A percentile compares a stretch with the other conserved stretches of the same genome.
Conservation (phyloP, 2,329 filamentous ascomycete genomes). For the Graphilbum sp. region DNA sequence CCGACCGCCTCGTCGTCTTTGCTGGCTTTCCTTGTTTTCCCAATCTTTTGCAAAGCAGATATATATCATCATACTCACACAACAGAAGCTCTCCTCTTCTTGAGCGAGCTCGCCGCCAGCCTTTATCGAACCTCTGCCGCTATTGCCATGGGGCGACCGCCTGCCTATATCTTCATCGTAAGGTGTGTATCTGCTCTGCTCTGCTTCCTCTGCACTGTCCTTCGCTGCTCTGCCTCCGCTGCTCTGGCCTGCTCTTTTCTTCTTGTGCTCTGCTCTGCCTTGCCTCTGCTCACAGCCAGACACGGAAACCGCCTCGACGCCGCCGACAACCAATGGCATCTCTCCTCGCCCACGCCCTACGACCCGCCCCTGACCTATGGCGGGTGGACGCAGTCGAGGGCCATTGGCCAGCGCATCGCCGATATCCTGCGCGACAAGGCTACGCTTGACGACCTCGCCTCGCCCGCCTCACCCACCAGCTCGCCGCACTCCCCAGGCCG, state of each 20-base stretch:
- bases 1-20: no score
- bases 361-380: conserved; percentile 90
- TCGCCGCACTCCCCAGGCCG: background rate
- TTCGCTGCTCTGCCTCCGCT: background rate
- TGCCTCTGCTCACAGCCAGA: conserved; percentile 24
- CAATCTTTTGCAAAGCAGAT: no score
- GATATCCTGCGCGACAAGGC: conserved; percentile 42
- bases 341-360: conserved; percentile 84
- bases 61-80: no score
- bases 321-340: conserved; percentile 88
- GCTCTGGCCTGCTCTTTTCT: background rate
- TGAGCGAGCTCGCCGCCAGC: no score
- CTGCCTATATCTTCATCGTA: conserved; percentile 33
- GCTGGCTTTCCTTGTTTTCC: no score
- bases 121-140: no score
- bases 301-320: conserved; percentile 90
- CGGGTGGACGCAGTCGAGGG: conserved; percentile 76
- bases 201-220: background rate
- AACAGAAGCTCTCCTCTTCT: no score
- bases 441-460: conserved; percentile 21
- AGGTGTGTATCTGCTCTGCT: conserved; percentile 17
- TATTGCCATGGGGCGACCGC: conserved; percentile 26
- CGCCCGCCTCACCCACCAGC: background rate
- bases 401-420: conserved; percentile 71
- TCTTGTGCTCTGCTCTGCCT: background rate